These are phyloP conservation scores for Fistulinella staudtii DNA, from an alignment of 1,284 basidiomycete species.

Conservation along the genomic window DNA sequence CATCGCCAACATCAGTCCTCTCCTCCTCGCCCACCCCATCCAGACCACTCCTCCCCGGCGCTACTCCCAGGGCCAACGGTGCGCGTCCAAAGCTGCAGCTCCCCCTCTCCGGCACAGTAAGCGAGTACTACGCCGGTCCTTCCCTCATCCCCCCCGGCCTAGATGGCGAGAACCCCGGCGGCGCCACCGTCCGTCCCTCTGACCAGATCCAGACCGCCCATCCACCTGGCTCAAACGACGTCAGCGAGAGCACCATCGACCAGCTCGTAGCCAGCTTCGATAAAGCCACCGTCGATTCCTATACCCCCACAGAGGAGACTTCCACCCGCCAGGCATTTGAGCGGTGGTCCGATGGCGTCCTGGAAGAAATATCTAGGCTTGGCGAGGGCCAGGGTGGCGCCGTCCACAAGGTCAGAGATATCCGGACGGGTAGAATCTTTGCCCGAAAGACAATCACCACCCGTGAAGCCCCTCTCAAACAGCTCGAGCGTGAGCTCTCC, in stretches of 20 bases:
- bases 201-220: slow-evolving; percentile 31
- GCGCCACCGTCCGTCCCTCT: slow-evolving; percentile 54
- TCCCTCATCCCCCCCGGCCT: slow-evolving; percentile 29
- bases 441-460: slow-evolving; percentile 97
- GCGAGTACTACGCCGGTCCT: slow-evolving; percentile 32
- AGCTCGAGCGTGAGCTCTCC: slow-evolving; percentile 88
- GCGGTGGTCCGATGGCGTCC: slow-evolving; percentile 63
- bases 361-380: slow-evolving; percentile 72
- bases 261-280: slow-evolving; percentile 29
- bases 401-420: slow-evolving; percentile 87
- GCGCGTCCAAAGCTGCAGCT: slow-evolving; percentile 31
- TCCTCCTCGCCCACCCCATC: slow-evolving; percentile 34
- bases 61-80: slow-evolving; percentile 21
- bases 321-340: slow-evolving; percentile 26
- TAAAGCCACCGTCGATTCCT: slow-evolving; percentile 28
- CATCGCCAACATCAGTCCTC: slow-evolving; percentile 36
- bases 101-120: slow-evolving; percentile 27
- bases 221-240: slow-evolving; percentile 34
- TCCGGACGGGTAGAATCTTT: slow-evolving; percentile 74
- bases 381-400: slow-evolving; percentile 97
- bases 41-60: slow-evolving; percentile 28
- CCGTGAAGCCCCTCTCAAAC: slow-evolving; percentile 88
- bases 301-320: slow-evolving; percentile 34
- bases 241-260: slow-evolving; percentile 40
- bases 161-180: slow-evolving; percentile 42